Percentiles rank a stretch among this genome's conserved stretches.
phyloP scores from a whole-genome alignment of 768 basidiomycete genomes.

The Russula brevipes region DNA sequence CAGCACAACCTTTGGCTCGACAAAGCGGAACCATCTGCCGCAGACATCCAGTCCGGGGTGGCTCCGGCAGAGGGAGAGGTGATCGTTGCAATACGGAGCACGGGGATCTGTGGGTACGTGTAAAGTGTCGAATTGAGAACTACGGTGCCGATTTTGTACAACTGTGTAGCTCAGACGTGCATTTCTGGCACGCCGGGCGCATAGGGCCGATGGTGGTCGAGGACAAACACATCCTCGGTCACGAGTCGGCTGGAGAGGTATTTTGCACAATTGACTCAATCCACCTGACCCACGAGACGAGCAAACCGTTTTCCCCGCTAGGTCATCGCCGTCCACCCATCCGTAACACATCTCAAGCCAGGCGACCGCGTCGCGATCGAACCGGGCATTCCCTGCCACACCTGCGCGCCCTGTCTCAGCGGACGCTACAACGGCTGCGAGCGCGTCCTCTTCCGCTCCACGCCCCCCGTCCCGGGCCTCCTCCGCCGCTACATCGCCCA shows the following conservation, averaged over 20 bases:
- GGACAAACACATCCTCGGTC: conserved; percentile 48
- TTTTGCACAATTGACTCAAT: neutral
- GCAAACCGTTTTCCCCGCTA: neutral
- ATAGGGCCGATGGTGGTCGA: conserved; percentile 67
- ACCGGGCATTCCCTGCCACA: conserved; percentile 63
- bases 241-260: conserved; percentile 66
- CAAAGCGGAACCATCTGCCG: conserved; percentile 29
- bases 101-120: conserved; percentile 63
- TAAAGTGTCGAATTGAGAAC: neutral
- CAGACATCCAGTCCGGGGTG: conserved; percentile 15
- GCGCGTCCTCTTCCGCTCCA: conserved; percentile 59
- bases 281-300: neutral
- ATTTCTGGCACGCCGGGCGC: conserved; percentile 68
- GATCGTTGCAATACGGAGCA: conserved; percentile 59
- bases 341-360: conserved; percentile 25
- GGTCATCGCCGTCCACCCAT: conserved; percentile 15
- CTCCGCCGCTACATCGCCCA: conserved; percentile 24
- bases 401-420: conserved; percentile 57
- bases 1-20: conserved; percentile 28
- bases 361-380: conserved; percentile 68
- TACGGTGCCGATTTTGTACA: neutral
- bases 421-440: conserved; percentile 60
- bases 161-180: conserved; percentile 55
- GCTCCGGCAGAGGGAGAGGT: conserved; percentile 45
- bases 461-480: conserved; percentile 47